Evolutionary conservation across 345 rosid species (phyloP).

Genomic region (Populus simonii): DNA sequence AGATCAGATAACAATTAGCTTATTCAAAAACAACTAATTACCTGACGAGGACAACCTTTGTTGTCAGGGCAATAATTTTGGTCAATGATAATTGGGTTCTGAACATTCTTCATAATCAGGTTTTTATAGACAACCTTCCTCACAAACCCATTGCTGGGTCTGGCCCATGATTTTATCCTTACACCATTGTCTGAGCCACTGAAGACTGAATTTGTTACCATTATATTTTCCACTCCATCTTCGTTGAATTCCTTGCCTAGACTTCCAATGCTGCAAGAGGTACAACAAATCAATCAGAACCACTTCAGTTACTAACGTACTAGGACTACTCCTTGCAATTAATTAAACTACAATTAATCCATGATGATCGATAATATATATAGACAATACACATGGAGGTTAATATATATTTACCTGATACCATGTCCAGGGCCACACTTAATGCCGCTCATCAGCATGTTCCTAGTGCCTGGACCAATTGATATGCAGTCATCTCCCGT

Average conservation of each 20-base stretch:
- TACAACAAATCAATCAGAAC: neutral
- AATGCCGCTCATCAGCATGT: conserved; percentile 22
- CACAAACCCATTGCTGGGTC: conserved; percentile 31
- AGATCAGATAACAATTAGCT: too few species aligned
- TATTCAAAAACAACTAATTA: neutral
- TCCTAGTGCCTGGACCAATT: conserved; percentile 39
- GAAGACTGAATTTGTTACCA: conserved; percentile 27
- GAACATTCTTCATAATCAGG: conserved; percentile 31
- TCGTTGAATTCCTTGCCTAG: conserved; percentile 26
- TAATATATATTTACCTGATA: conserved; percentile 26
- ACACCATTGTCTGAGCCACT: conserved; percentile 45
- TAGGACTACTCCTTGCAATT: neutral
- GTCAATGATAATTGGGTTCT: conserved; percentile 27
- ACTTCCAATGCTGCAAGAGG: conserved; percentile 40
- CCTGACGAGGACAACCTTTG: conserved; percentile 11
- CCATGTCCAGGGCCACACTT: conserved; percentile 58
- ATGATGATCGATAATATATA: too few species aligned
- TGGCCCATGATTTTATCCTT: conserved; percentile 51
- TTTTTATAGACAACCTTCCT: conserved; percentile 31
- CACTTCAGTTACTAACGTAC: neutral
- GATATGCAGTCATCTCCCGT: conserved; percentile 58
- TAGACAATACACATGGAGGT: too few species aligned
- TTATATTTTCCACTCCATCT: conserved; percentile 44
- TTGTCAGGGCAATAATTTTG: conserved; percentile 18
- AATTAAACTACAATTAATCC: too few species aligned